Conservation (phyloP, 495 filamentous ascomycete genomes). For the Neurospora sp. region DNA sequence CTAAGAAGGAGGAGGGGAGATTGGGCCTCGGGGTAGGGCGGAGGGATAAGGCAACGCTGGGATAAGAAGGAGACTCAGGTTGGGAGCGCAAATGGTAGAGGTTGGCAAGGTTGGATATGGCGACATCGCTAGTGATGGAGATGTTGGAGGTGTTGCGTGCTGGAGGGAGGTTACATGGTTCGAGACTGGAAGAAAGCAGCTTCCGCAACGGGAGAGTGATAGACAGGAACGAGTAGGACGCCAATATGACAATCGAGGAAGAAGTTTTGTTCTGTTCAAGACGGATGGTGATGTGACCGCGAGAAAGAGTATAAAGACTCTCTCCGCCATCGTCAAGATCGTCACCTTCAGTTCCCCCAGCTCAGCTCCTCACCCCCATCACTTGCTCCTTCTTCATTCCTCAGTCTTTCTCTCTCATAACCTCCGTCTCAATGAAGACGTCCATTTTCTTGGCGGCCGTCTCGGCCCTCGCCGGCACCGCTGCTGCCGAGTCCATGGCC, state of each 20-base stretch:
- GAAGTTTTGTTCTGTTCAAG: neutral
- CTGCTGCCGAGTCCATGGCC: constrained; percentile 9
- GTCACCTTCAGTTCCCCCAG: neutral
- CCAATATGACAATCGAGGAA: neutral
- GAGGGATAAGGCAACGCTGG: neutral
- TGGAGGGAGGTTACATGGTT: neutral
- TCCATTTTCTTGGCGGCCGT: neutral
- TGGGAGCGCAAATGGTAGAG: neutral
- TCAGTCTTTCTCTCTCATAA: neutral
- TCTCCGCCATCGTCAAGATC: neutral
- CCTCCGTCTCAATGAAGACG: neutral
- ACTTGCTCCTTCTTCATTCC: neutral
- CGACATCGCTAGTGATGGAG: neutral
- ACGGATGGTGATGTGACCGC: neutral
- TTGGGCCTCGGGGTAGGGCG: too few relatives aligned
- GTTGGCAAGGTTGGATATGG: neutral
- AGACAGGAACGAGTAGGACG: neutral
- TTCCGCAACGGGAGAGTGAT: neutral
- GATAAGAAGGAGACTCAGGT: neutral
- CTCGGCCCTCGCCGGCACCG: neutral
- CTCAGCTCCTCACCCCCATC: neutral
- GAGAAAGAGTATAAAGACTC: neutral
- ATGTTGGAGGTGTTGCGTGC: neutral
- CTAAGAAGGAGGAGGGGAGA: too few relatives aligned
- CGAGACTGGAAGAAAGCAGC: neutral